Base-by-base conservation (phyloP, 192 early-diverging fungal genomes). In the Coemansia sp. region DNA sequence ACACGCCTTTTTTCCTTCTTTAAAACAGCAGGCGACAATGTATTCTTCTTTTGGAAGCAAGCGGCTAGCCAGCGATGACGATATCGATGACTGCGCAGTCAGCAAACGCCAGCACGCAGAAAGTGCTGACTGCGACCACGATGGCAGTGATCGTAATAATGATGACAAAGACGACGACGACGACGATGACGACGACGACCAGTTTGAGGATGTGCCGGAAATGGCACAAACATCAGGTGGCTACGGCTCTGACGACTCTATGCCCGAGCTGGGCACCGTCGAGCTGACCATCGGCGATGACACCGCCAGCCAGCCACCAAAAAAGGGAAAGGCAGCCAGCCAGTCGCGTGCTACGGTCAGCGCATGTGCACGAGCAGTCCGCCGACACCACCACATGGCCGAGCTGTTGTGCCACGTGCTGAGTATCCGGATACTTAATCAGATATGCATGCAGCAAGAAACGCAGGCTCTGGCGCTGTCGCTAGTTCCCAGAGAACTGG, bases 231-330 rank as follows among this genome's bases (percentile, higher is more conserved):
- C 48, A 45, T 12, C n/a, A 45, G 11, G 42, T 11, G 64, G 57
- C n/a, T 63, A 73, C 10, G 20, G 2, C 10, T 66, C 67, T 8
- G 68, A 71, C 49, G 61, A 59, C 56, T 48, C 48, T 7, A 32
- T 80, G 64, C 78, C 73, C 6, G 78, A 72, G 56, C 70, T 81
- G 2, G 73, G 78, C 29, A 81, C 78, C 3, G 64, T 81, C 8
- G 78, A 81, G 50, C 60, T 81, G n/a, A 72, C 69, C 1, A 31
- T 81, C 0, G 73, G 73, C 48, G 73, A 69, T 5, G 42, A 31
- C 61, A 10, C 38, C 60, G 14, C 0, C 45, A 11, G 36, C 3
- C 3, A 48, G 20, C 45, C 56, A 54, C 17, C 58, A 45, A 20
- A 61, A 64, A 11, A 72, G 60, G 11, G 45, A 45, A 45, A 14